A percentile compares a stretch with the other conserved stretches of the same genome.
Evolutionary conservation across 2,329 filamentous ascomycete species (phyloP).

Genomic region (Sporothrix mexicana): DNA sequence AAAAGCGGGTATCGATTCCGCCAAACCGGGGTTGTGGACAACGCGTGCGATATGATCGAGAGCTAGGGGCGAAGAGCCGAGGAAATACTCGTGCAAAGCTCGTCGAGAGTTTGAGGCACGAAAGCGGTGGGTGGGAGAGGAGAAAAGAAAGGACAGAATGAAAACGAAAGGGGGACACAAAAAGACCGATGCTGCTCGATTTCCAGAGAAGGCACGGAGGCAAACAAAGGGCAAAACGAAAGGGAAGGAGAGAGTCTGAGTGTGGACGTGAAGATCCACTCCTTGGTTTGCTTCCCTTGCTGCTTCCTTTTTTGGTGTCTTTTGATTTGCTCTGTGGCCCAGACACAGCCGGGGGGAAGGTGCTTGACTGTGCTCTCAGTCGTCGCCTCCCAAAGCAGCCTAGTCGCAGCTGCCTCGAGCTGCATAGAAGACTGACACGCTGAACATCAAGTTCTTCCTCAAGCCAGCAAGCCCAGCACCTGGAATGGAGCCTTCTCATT

Average conservation of each 20-base stretch:
- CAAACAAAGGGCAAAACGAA: slow-evolving; percentile 11
- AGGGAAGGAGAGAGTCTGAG: slow-evolving; percentile 8
- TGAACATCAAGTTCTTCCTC: neutral
- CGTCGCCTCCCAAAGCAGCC: slow-evolving; percentile 29
- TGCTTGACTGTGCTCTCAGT: neutral
- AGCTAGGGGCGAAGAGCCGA: slow-evolving; percentile 3
- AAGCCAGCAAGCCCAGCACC: neutral
- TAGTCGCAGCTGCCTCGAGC: slow-evolving; percentile 27
- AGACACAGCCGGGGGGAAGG: slow-evolving; percentile 19
- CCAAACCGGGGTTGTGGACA: slow-evolving; percentile 29
- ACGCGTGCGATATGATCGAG: slow-evolving; percentile 28
- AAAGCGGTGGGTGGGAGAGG: neutral
- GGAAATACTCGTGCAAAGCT: neutral
- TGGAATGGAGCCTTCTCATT: slow-evolving; percentile 20
- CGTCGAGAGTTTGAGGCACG: neutral
- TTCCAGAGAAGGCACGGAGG: neutral
- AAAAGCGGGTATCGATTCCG: slow-evolving; percentile 32
- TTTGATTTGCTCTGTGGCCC: slow-evolving; percentile 27
- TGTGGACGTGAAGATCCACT: slow-evolving; percentile 24
- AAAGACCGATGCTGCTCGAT: slow-evolving; percentile 1
- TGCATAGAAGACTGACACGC: slow-evolving; percentile 10
- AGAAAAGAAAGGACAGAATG: neutral
- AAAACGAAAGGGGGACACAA: neutral
- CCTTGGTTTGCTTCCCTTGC: slow-evolving; percentile 20
- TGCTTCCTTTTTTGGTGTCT: slow-evolving; percentile 27